Percentiles rank a stretch among this genome's conserved stretches.
Evolutionary conservation across 2,329 filamentous ascomycete genomes (phyloP).

Genomic region (Anisogramma anomala): DNA sequence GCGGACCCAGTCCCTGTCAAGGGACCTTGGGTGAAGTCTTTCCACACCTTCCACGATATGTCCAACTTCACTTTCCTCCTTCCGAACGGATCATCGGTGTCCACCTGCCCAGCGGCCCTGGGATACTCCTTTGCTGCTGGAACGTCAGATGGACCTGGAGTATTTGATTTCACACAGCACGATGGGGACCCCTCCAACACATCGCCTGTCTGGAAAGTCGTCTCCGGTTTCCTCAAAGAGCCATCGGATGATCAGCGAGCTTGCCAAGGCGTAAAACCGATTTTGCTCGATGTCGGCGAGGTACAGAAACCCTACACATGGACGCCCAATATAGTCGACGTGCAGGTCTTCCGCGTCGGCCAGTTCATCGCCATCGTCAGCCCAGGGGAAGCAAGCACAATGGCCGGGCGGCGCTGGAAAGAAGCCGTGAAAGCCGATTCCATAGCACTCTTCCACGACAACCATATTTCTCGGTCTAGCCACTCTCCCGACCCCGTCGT

Average conservation of each 20-base stretch:
- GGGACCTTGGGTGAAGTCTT: slow-evolving; percentile 60
- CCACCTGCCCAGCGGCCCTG: slow-evolving; percentile 75
- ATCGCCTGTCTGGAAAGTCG: slow-evolving; percentile 65
- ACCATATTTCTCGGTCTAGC: slow-evolving; percentile 16
- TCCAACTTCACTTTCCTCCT: slow-evolving; percentile 62
- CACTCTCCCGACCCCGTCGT: slow-evolving; percentile 44
- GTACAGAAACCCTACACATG: slow-evolving; percentile 69
- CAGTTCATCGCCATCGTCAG: slow-evolving; percentile 75
- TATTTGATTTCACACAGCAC: slow-evolving; percentile 89
- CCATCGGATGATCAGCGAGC: slow-evolving; percentile 57
- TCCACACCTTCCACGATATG: slow-evolving; percentile 81
- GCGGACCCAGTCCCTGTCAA: slow-evolving; percentile 37
- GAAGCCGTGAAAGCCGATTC: slow-evolving; percentile 50
- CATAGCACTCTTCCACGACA: slow-evolving; percentile 31
- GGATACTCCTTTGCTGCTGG: slow-evolving; percentile 90
- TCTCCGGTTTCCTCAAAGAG: slow-evolving; percentile 58
- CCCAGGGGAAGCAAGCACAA: slow-evolving; percentile 81
- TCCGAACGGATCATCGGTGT: slow-evolving; percentile 57
- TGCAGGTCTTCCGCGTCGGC: slow-evolving; percentile 75
- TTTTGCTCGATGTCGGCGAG: slow-evolving; percentile 80
- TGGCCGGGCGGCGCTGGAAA: slow-evolving; percentile 83
- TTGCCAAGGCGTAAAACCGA: slow-evolving; percentile 73
- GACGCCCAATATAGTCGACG: slow-evolving; percentile 84
- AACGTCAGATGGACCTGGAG: slow-evolving; percentile 81
- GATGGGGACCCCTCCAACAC: slow-evolving; percentile 55